A percentile compares a stretch with the other conserved stretches of the same genome.
Conservation (phyloP, 2,329 filamentous ascomycete species). For the Thielaviopsis punctulata region DNA sequence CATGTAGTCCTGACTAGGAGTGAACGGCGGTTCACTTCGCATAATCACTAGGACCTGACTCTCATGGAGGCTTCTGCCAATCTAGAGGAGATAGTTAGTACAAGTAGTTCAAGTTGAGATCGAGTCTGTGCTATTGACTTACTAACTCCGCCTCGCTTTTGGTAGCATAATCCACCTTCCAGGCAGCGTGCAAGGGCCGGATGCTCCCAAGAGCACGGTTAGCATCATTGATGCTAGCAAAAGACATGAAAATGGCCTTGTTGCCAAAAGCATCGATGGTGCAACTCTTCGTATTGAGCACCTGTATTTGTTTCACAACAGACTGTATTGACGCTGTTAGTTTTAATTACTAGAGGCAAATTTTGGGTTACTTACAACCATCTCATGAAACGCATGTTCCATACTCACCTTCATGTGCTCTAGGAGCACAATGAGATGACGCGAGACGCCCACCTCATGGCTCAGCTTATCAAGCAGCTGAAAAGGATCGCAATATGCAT, state of each 20-base stretch:
- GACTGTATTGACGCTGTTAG: neutral
- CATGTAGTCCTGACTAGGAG: slow-evolving; percentile 11
- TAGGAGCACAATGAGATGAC: neutral
- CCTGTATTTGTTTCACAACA: neutral
- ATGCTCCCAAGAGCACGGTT: neutral
- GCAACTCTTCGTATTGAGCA: neutral
- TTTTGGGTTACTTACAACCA: neutral
- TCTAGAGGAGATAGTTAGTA: neutral
- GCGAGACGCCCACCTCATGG: neutral
- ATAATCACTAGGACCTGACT: slow-evolving; percentile 2
- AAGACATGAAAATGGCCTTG: neutral
- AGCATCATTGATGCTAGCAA: neutral
- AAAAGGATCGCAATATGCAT: neutral
- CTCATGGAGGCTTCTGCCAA: neutral
- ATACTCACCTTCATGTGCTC: neutral
- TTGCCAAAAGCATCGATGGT: neutral
- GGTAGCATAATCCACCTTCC: neutral
- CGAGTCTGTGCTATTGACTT: neutral
- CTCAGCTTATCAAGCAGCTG: neutral
- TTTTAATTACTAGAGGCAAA: neutral
- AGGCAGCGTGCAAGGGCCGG: neutral
- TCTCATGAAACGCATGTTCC: neutral
- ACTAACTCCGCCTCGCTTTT: neutral
- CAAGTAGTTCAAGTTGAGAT: neutral
- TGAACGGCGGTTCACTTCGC: neutral